phyloP scores from a whole-genome alignment of 148 eudicot genomes.

The Pouteria glomerata region DNA sequence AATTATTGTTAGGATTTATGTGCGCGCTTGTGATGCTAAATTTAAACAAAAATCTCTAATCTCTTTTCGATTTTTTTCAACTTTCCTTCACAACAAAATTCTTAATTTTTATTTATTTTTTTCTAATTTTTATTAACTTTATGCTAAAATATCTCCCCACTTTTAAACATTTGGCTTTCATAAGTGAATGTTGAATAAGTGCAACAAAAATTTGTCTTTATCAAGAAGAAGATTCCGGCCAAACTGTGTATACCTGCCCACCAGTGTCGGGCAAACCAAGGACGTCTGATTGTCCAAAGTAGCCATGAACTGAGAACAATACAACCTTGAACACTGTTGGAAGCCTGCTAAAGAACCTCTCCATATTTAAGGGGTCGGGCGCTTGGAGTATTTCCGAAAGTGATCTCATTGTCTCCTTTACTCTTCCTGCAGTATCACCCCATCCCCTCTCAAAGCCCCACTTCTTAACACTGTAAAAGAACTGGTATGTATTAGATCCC shows the following conservation, averaged over 20 bases:
- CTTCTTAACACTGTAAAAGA: slow-evolving; percentile 56
- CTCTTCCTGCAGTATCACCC: slow-evolving; percentile 82
- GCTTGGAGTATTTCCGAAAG: slow-evolving; percentile 90
- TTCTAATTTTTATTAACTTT: no score
- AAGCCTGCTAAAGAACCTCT: slow-evolving; percentile 61
- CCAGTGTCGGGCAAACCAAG: slow-evolving; percentile 98
- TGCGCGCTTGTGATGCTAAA: no score
- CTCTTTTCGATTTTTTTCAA: no score
- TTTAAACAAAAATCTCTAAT: no score
- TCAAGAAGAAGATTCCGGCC: no score
- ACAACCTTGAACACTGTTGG: slow-evolving; percentile 75
- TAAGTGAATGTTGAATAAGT: no score
- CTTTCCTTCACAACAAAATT: no score
- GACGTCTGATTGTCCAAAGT: slow-evolving; percentile 87
- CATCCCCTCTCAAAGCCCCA: slow-evolving; percentile 99
- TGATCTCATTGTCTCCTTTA: slow-evolving; percentile 61
- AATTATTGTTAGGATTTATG: no score
- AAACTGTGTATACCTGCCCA: slow-evolving; percentile 98
- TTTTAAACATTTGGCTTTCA: no score
- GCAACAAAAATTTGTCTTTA: no score
- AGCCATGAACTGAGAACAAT: slow-evolving; percentile 87
- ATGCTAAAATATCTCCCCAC: no score
- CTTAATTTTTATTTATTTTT: no score
- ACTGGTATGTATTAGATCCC: not conserved
- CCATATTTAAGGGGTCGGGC: slow-evolving; percentile 67